Evolutionary conservation across 441 rosid genomes (phyloP), one percentile per base, ranked within the genome.

Genomic region (Cnidoscolus chayamansa): DNA sequence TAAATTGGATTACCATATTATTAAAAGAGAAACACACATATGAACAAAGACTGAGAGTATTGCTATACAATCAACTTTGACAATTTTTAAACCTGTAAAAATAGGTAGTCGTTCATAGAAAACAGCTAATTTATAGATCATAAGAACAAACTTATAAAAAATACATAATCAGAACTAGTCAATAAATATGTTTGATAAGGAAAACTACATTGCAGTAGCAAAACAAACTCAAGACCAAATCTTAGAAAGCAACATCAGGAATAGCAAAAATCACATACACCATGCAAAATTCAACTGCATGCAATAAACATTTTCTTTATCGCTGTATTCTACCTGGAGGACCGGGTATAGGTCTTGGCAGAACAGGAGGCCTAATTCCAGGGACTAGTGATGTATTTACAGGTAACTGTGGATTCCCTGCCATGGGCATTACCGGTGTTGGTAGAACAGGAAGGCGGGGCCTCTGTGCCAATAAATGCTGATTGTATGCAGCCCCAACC

Each of bases 401-500:
- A 10, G 81, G 83, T 16, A 77, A 3, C 20, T 73, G 86, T 16
- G 78, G 61, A 53, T 63, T 74, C 72, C 85, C 86, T 0, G 84
- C 68, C 13, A 80, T 61, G 1, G 89, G 89, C 88, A 89, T 84
- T 1, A 81, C 25, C 58, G 93, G 97, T 3, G 90, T 86, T 15
- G 92, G 87, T 54, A 93, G 84, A 76, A 90, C 80, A 9, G 96
- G 97, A 70, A 85, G 83, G 30, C 89, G 93, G 57, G 99, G 98
- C 74, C 97, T 86, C 77, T 81, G 88, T 43, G 78, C 88, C 58
- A 95, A 72, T 75, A 91, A 77, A 82, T 90, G 97, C 74, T 87
- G 99, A 85, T 88, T 95, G 76, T 83, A 92, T 68, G 88, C 91
- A 25, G 88, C 96, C 69, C 99, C 96, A 75, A 92, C 97, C 81